Percentiles rank a stretch among this genome's conserved stretches.
These are phyloP conservation scores for Aureobasidium sp. DNA, from an alignment of 2,329 filamentous ascomycete species.

Conservation along the genomic window DNA sequence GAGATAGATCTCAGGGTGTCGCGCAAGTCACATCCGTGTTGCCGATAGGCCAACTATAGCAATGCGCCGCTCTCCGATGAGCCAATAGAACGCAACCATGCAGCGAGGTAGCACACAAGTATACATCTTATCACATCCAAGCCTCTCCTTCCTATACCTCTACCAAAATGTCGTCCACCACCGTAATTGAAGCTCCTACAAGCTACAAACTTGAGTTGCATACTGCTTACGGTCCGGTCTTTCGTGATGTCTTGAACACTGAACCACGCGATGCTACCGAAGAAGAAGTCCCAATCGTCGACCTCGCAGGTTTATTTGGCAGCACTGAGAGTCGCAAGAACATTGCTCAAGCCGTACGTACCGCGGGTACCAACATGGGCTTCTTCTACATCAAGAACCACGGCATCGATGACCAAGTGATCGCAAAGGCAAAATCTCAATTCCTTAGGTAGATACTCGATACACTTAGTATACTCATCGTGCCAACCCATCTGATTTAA, in stretches of 20 bases:
- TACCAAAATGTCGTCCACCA: neutral
- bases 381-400: slow-evolving; percentile 34
- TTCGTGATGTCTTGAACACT: neutral
- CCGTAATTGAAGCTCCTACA: neutral
- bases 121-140: neutral
- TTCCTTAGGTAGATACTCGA: neutral
- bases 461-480: neutral
- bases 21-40: neutral
- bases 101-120: neutral
- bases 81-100: neutral
- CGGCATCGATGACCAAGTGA: slow-evolving; percentile 22
- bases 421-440: slow-evolving; percentile 12
- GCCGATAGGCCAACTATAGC: neutral
- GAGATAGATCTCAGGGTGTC: too few species aligned
- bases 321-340: slow-evolving; percentile 27
- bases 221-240: slow-evolving; percentile 1
- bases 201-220: neutral
- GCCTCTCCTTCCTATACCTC: neutral
- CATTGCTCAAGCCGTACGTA: slow-evolving; percentile 32
- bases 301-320: slow-evolving; percentile 32
- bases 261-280: neutral
- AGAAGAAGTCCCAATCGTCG: slow-evolving; percentile 26
- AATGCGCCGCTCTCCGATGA: neutral
- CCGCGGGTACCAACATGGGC: slow-evolving; percentile 33
- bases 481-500: neutral